Evolutionary conservation across 2,329 filamentous ascomycete species (phyloP).

Genomic region (Pseudogymnoascus sp.): DNA sequence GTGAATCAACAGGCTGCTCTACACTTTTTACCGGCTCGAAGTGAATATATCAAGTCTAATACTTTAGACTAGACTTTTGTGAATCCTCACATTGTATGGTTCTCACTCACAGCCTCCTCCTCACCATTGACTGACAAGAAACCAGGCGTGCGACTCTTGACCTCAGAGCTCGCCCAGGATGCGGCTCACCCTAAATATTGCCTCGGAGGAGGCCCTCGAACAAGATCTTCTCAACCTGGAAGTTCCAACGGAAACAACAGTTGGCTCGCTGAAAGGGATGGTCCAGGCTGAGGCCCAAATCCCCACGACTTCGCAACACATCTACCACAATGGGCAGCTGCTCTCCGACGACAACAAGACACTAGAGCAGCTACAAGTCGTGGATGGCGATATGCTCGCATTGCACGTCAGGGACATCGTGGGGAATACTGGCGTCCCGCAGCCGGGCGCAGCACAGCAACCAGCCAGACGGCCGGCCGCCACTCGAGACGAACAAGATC

Average conservation of each 20-base stretch:
- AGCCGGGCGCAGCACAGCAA: conserved; percentile 23
- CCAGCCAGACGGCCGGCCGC: conserved; percentile 24
- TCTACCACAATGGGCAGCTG: conserved; percentile 83
- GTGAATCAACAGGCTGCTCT: background rate
- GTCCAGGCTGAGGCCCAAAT: conserved; percentile 78
- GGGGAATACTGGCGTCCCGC: conserved; percentile 36
- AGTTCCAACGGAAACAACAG: conserved; percentile 71
- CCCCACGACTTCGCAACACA: conserved; percentile 63
- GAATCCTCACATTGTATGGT: background rate
- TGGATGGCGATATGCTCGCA: conserved; percentile 86
- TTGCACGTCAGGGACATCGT: conserved; percentile 64
- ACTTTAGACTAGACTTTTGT: background rate
- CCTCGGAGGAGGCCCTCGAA: conserved; percentile 55
- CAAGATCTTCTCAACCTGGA: conserved; percentile 75
- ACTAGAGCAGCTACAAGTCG: conserved; percentile 70
- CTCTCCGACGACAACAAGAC: conserved; percentile 72
- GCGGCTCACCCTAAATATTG: conserved; percentile 82
- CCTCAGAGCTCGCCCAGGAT: conserved; percentile 36
- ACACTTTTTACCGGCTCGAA: background rate
- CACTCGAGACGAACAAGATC: conserved; percentile 46
- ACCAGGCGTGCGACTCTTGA: background rate
- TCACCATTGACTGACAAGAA: background rate
- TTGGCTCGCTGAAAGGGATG: conserved; percentile 78
- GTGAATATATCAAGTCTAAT: background rate
- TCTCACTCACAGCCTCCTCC: background rate